These are phyloP conservation scores for Sphaerostilbella broomeana DNA, from an alignment of 2,329 filamentous ascomycete genomes.

Conservation along the genomic window DNA sequence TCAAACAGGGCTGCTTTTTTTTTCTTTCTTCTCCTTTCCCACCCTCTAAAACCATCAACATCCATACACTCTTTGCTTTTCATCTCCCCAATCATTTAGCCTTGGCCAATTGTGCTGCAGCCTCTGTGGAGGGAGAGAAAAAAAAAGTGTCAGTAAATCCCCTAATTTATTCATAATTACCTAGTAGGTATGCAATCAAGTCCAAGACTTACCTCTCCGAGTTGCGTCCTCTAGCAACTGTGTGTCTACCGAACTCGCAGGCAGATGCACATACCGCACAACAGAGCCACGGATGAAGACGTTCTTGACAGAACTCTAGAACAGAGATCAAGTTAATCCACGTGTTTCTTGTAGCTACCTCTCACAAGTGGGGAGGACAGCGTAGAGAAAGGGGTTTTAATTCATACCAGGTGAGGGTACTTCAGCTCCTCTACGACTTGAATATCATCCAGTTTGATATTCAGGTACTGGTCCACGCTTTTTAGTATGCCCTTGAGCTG, in stretches of 20 bases:
- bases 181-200: not conserved
- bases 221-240: constrained; percentile 86
- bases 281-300: constrained; percentile 93
- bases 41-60: not conserved
- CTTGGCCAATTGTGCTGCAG: constrained; percentile 51
- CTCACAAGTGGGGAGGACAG: no score
- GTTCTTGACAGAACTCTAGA: constrained; percentile 74
- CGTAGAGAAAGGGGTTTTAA: not conserved
- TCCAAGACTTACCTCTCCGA: constrained; percentile 66
- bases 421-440: constrained; percentile 86
- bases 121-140: no score
- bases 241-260: constrained; percentile 74
- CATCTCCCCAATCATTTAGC: constrained; percentile 36
- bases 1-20: not conserved
- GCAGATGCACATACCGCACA: constrained; percentile 86
- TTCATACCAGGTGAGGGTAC: constrained; percentile 82
- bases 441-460: constrained; percentile 97
- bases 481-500: constrained; percentile 93
- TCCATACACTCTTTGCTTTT: not conserved
- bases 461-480: constrained; percentile 97
- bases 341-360: no score
- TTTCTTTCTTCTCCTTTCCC: not conserved
- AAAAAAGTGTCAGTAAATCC: not conserved
- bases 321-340: not conserved
- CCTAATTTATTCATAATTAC: not conserved